Conservation (phyloP, 2,329 filamentous ascomycete genomes). For the Trichoderma sp. region DNA sequence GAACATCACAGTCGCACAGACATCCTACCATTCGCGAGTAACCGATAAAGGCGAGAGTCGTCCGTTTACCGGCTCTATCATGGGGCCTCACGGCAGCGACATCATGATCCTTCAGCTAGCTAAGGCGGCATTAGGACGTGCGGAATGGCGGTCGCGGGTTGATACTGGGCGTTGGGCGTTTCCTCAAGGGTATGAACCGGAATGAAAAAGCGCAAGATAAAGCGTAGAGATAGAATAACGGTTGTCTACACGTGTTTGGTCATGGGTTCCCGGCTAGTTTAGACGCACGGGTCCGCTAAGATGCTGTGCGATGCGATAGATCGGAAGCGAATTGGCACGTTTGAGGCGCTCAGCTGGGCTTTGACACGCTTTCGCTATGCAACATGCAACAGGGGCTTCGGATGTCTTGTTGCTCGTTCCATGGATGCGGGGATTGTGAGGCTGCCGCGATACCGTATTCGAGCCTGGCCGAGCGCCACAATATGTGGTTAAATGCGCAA, state of each 20-base stretch:
- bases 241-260: not conserved
- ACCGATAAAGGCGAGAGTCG: slow-evolving; percentile 33
- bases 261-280: not conserved
- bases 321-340: not conserved
- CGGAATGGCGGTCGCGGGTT: slow-evolving; percentile 33
- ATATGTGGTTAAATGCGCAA: not conserved
- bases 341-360: slow-evolving; percentile 19
- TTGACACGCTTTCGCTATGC: not conserved
- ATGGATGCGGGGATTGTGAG: slow-evolving; percentile 7
- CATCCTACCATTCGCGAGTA: slow-evolving; percentile 35
- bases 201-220: not conserved
- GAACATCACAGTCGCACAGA: slow-evolving; percentile 16
- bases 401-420: slow-evolving; percentile 16
- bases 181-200: slow-evolving; percentile 25
- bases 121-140: slow-evolving; percentile 32
- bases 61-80: slow-evolving; percentile 35
- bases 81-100: slow-evolving; percentile 33
- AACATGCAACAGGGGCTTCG: slow-evolving; percentile 20
- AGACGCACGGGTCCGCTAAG: not conserved
- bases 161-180: slow-evolving; percentile 34
- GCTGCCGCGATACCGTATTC: slow-evolving; percentile 6
- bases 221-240: not conserved
- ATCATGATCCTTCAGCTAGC: slow-evolving; percentile 32
- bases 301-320: slow-evolving; percentile 8
- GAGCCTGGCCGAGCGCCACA: not conserved